Conservation (phyloP, 208 protist species). For the Acanthamoeba sp. region DNA sequence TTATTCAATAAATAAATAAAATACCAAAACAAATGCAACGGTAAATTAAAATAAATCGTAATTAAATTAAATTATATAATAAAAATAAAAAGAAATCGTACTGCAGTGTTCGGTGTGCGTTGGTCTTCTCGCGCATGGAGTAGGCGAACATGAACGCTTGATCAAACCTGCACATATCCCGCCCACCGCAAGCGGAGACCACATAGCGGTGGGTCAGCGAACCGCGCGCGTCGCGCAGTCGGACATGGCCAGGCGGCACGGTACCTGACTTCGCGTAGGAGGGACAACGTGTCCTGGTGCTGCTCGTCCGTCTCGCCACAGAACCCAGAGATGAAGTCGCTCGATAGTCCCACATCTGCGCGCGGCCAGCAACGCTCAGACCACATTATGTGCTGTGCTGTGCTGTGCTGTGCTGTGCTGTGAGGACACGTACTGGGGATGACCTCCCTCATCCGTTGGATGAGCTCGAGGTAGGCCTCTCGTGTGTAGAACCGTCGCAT, state of each 20-base stretch:
- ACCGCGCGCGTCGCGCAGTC: too few species aligned
- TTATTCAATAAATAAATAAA: too few species aligned
- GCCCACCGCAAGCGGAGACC: too few species aligned
- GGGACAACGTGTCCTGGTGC: constrained; percentile 81
- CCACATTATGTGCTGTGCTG: too few species aligned
- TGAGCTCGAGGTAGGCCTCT: constrained; percentile 89
- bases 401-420: too few species aligned
- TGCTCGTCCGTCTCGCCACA: constrained; percentile 90
- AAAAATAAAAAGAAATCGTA: constrained; percentile 6
- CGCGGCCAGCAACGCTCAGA: too few species aligned
- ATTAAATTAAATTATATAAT: too few species aligned
- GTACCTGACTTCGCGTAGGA: constrained; percentile 83
- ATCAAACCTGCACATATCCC: constrained; percentile 18
- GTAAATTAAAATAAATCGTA: not conserved
- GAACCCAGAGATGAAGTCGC: constrained; percentile 91
- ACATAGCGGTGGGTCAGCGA: too few species aligned
- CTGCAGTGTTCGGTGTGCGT: constrained; percentile 84
- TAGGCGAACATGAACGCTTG: constrained; percentile 90
- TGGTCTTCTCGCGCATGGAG: constrained; percentile 89
- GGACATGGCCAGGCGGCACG: not conserved
- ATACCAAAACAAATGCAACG: too few species aligned
- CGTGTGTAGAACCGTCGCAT: constrained; percentile 91
- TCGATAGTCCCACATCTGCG: constrained; percentile 78
- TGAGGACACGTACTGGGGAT: constrained; percentile 85
- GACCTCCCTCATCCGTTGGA: constrained; percentile 80